Percentiles rank a stretch among this genome's conserved stretches.
Evolutionary conservation across 345 rosid species (phyloP).

Genomic region (Clarkia xantiana): DNA sequence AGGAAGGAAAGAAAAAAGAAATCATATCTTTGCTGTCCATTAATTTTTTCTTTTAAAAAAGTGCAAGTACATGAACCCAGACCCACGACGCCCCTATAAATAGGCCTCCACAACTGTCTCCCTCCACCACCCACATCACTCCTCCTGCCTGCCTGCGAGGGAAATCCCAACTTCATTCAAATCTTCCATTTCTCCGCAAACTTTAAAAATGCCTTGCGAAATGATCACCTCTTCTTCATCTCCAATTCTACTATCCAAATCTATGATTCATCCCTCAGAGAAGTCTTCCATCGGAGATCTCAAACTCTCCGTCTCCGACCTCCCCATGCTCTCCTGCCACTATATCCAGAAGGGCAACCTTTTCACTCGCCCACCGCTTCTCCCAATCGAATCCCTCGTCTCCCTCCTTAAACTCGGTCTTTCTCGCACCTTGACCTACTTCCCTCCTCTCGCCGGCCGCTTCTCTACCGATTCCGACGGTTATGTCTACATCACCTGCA

Average conservation of each 20-base stretch:
- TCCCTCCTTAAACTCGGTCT: constrained; percentile 32
- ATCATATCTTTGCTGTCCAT: no score
- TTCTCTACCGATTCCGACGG: constrained; percentile 31
- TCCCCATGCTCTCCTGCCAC: constrained; percentile 52
- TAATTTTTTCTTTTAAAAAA: no score
- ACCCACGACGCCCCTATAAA: constrained; percentile 23
- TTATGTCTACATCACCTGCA: constrained; percentile 12
- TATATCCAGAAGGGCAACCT: constrained; percentile 56
- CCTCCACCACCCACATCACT: constrained; percentile 10
- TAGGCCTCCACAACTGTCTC: constrained; percentile 1
- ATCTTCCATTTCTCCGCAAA: neutral
- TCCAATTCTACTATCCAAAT: constrained; percentile 27
- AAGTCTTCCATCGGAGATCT: constrained; percentile 46
- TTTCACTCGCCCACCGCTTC: constrained; percentile 26
- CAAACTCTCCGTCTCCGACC: constrained; percentile 75
- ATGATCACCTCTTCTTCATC: neutral
- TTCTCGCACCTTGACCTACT: constrained; percentile 38
- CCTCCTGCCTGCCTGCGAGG: neutral
- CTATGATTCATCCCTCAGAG: constrained; percentile 36
- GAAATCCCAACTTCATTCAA: neutral
- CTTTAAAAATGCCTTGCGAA: constrained; percentile 1
- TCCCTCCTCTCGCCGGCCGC: constrained; percentile 57
- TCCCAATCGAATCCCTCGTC: constrained; percentile 20
- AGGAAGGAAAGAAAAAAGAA: no score
- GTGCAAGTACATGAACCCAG: constrained; percentile 38